Evolutionary conservation across 176 grass and related monocot genomes (phyloP).

Genomic region (Carex kokanica): DNA sequence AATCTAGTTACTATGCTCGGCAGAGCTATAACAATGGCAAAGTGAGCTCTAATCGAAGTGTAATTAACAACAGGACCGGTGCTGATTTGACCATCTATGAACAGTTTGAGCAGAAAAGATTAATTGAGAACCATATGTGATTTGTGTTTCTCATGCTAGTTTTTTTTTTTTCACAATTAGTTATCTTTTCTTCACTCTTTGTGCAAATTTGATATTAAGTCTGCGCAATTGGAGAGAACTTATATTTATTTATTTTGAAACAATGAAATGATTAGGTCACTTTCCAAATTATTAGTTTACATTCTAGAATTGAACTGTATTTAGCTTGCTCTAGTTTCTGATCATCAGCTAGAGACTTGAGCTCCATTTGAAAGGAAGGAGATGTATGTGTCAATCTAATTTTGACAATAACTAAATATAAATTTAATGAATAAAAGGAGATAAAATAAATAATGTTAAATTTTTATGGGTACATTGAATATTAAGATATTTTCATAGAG

Average conservation of each 20-base stretch:
- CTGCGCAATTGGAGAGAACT: not conserved
- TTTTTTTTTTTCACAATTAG: no score
- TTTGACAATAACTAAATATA: no score
- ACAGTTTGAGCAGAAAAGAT: slow-evolving; percentile 91
- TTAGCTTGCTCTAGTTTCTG: not conserved
- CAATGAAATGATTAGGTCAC: no score
- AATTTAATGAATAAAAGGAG: no score
- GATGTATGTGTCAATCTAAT: no score
- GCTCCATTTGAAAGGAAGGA: no score
- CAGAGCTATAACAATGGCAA: slow-evolving; percentile 29
- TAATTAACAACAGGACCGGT: slow-evolving; percentile 29
- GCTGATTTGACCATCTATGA: slow-evolving; percentile 75
- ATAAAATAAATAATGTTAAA: no score
- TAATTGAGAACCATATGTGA: not conserved
- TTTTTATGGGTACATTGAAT: no score
- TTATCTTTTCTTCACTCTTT: not conserved
- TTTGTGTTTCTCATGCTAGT: not conserved
- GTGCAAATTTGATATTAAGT: not conserved
- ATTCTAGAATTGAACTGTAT: not conserved
- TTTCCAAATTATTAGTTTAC: not conserved
- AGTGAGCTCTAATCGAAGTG: not conserved
- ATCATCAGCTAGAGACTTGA: not conserved
- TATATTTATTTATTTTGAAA: no score
- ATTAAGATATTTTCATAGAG: no score
- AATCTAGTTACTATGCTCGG: no score